phyloP scores from a whole-genome alignment of 75 land plant species.

The Picea glauca region DNA sequence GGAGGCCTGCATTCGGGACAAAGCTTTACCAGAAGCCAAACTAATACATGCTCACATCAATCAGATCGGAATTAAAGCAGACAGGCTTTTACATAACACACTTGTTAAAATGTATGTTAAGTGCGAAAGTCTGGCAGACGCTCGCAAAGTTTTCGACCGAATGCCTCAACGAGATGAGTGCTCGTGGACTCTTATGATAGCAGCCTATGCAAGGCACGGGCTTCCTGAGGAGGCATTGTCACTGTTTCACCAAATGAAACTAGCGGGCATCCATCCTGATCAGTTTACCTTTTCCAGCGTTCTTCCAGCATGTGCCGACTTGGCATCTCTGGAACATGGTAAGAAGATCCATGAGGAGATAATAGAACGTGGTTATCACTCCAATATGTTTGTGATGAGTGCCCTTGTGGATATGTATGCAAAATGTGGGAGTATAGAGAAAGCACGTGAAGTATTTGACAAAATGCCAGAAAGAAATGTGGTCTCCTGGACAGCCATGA shows the following conservation, averaged over 20 bases:
- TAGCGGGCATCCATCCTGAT: slow-evolving; percentile 16
- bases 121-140: slow-evolving; percentile 27
- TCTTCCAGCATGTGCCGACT: slow-evolving; percentile 28
- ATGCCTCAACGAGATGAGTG: slow-evolving; percentile 20
- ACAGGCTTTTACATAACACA: slow-evolving; percentile 9
- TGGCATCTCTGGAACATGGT: slow-evolving; percentile 18
- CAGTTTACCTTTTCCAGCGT: slow-evolving; percentile 15
- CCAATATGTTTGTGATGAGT: slow-evolving; percentile 23
- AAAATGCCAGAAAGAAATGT: slow-evolving; percentile 20
- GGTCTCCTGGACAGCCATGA: slow-evolving; percentile 34
- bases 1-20: too few relatives aligned
- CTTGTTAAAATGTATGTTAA: slow-evolving; percentile 49
- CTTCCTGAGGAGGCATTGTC: slow-evolving; percentile 7
- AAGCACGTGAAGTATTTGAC: slow-evolving; percentile 15
- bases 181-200: slow-evolving; percentile 36
- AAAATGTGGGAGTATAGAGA: slow-evolving; percentile 32
- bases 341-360: slow-evolving; percentile 20
- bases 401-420: slow-evolving; percentile 41
- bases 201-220: slow-evolving; percentile 30
- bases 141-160: slow-evolving; percentile 18
- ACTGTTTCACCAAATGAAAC: slow-evolving; percentile 20
- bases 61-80: too few relatives aligned
- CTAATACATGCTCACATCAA: too few relatives aligned
- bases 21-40: too few relatives aligned
- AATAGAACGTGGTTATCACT: slow-evolving; percentile 16